Base-by-base conservation (phyloP, 169 alveolate genomes). In the Babesia gibsoni region DNA sequence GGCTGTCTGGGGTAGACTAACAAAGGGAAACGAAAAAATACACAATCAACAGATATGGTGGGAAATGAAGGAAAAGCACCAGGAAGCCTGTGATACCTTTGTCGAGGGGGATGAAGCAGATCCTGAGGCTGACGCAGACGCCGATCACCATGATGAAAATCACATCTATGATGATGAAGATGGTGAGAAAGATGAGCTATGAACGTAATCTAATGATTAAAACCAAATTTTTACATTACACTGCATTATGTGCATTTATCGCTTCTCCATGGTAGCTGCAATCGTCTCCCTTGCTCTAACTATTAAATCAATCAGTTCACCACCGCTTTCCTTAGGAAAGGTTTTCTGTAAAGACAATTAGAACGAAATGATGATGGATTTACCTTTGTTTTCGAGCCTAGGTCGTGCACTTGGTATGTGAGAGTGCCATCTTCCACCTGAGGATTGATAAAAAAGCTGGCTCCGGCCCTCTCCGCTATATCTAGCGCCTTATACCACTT, bases 21-120 rank as follows among this genome's bases (percentile, higher is more conserved):
- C 89, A 36, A 84, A 82, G 67, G 89, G 91, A 70, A 85, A 67
- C 48, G 93, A 91, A 45, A 91, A 92, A 72, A 67, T 87, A 22
- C 89, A 90, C 35, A 94, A 94, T 77, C 91, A 91, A 93, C 95
- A 91, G 54, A 89, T 91, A 23, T 94, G 98, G 98, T 92, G 95
- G 95, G 98, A 93, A 64, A 94, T 94, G 97, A 90, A 89, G 69
- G 97, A 94, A 64, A 94, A 93, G 84, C 91, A 86, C 75, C 93
- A 73, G 68, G 64, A 45, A 5, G 68, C 58, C 29, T 73, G 80
- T 20, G 82, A 65, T 39, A 63, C 65, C 45, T 68, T 69, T 42
- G 29, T 46, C 4, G 63, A 56, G 12, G 73, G 37, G n/a, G 14
- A 67, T 10, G 20, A 23, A 16, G 50, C 20, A 49, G 66, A 52